Base-by-base conservation (phyloP, 176 grass and related monocot genomes). In the Echinochloa phyllopogon region DNA sequence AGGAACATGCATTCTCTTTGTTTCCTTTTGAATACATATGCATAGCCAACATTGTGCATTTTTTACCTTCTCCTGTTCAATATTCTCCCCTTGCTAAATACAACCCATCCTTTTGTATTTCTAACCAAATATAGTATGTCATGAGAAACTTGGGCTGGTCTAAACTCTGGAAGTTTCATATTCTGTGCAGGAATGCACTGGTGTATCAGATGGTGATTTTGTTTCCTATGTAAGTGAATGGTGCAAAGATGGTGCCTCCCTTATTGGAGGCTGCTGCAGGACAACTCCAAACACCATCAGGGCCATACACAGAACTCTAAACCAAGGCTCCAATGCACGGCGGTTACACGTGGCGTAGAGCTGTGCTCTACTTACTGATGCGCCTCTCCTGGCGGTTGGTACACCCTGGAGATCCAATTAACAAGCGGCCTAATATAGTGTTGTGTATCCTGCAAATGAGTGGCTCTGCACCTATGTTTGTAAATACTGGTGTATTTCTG, bases 281-380 rank as follows among this genome's bases (percentile, higher is more conserved):
- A 99, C 96, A 78, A 96, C 96, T 87, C 96, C 96, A 82, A 94
- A 90, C 44, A 99, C 96, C 41, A 92, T 99, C 72, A 90, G 78
- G 79, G 96, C 89, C 75, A 91, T 99, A 72, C 65, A 60, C 11
- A 96, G 77, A 85, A 83, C 80, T 43, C 94, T 99, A 67, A 88
- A 90, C 61, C 76, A 92, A 76, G 45, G 24, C 43, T 48, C 14
- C 80, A 65, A 40, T 13, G 14, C n/a, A 9, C n/a, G 24, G 10
- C 29, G 49, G 33, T 37, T 75, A 60, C 64, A 49, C 37, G 41
- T 6, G 63, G 51, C 65, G 49, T 82, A 83, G 41, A 78, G 79
- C 40, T 66, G 15, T 64, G 69, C 58, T 12, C 63, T 62, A 66
- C 45, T 70, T 38, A 21, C 64, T 47, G 39, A 47, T 45, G 47